These are phyloP conservation scores for Candida xyloterini DNA, from an alignment of 805 yeast genomes.

Conservation along the genomic window DNA sequence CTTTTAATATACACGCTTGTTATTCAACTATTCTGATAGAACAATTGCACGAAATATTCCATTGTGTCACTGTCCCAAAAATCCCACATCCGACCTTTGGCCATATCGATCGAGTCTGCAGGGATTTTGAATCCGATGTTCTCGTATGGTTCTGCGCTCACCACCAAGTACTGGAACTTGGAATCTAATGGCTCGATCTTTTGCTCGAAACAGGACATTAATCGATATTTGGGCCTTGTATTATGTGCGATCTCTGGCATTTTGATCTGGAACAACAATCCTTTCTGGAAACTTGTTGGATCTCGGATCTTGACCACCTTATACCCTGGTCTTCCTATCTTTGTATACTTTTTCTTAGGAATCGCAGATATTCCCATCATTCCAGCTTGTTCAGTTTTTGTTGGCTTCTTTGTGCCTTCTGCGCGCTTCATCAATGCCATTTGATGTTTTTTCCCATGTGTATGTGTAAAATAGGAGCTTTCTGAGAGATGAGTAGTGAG, in stretches of 20 bases:
- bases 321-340: conserved; percentile 74
- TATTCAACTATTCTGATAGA: conserved; percentile 37
- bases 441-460: conserved; percentile 82
- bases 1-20: conserved; percentile 1
- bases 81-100: conserved; percentile 54
- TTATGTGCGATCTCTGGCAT: conserved; percentile 46
- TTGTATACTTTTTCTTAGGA: conserved; percentile 46
- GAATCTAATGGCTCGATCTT: conserved; percentile 42
- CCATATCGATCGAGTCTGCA: conserved; percentile 44
- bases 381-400: conserved; percentile 14
- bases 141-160: conserved; percentile 90
- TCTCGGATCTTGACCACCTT: conserved; percentile 68
- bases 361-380: conserved; percentile 33
- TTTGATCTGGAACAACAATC: conserved; percentile 62
- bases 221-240: conserved; percentile 60
- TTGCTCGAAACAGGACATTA: conserved; percentile 78
- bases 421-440: conserved; percentile 64
- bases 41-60: conserved; percentile 68
- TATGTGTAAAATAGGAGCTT: conserved; percentile 77
- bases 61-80: conserved; percentile 70
- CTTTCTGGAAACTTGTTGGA: conserved; percentile 53
- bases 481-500: conserved; percentile 78
- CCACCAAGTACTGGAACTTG: conserved; percentile 64
- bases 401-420: conserved; percentile 31
- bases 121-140: conserved; percentile 77